Evolutionary conservation across 176 grass and related monocot species (phyloP).

Genomic region (Triticum timopheevii): DNA sequence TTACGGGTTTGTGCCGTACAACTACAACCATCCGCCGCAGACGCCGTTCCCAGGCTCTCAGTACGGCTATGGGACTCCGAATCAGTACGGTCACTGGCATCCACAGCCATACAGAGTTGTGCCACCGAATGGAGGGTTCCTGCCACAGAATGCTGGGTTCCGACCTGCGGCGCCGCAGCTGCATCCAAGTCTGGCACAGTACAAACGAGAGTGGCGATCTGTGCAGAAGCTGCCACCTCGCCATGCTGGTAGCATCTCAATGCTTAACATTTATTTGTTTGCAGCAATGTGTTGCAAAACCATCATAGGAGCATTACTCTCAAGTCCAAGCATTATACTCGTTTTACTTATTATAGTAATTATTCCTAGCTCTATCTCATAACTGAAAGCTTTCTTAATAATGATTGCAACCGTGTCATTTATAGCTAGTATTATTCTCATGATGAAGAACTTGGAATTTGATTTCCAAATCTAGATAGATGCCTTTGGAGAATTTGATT

Average conservation of each 20-base stretch:
- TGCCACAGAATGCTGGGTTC: conserved; percentile 16
- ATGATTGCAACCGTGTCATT: background rate
- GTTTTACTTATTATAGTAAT: background rate
- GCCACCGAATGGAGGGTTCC: conserved; percentile 15
- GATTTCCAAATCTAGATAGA: conserved; percentile 7
- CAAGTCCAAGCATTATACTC: background rate
- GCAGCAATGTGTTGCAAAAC: background rate
- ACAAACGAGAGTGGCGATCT: conserved; percentile 57
- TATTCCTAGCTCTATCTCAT: background rate
- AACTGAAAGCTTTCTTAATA: background rate
- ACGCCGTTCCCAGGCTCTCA: conserved; percentile 18
- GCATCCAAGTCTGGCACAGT: conserved; percentile 46
- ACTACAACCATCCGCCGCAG: conserved; percentile 39
- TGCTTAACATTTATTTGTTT: background rate
- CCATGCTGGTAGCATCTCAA: conserved; percentile 52
- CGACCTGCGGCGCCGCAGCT: conserved; percentile 5
- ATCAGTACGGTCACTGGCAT: conserved; percentile 25
- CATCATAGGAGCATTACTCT: background rate
- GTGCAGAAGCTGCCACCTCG: conserved; percentile 35
- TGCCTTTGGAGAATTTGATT: background rate
- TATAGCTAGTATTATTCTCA: background rate
- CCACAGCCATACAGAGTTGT: conserved; percentile 24
- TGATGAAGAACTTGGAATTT: background rate
- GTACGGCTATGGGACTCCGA: conserved; percentile 23
- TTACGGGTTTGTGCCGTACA: conserved; percentile 41